phyloP scores from a whole-genome alignment of 2,329 filamentous ascomycete genomes.

The Cladobotryum protrusum region DNA sequence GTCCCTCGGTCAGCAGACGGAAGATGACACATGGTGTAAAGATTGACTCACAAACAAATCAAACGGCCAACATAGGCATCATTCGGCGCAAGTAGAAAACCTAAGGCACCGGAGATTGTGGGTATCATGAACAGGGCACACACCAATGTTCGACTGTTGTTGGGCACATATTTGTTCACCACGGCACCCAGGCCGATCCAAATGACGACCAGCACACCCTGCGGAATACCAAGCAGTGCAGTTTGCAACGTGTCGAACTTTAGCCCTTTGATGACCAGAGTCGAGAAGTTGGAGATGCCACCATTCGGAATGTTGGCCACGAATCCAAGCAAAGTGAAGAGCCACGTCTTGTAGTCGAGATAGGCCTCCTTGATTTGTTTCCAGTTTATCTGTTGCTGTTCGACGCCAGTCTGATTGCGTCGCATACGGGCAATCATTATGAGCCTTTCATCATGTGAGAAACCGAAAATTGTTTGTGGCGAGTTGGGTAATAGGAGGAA shows the following conservation, averaged over 20 bases:
- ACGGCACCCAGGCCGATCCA: constrained; percentile 37
- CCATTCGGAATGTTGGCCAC: constrained; percentile 52
- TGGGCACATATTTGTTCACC: constrained; percentile 32
- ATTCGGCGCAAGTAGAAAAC: constrained; percentile 46
- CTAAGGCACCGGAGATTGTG: constrained; percentile 53
- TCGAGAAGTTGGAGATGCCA: constrained; percentile 54
- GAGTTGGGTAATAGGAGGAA: constrained; percentile 51
- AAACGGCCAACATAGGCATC: constrained; percentile 47
- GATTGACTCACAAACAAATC: constrained; percentile 42
- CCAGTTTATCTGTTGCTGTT: constrained; percentile 50
- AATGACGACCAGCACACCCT: constrained; percentile 30
- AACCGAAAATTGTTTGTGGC: constrained; percentile 46
- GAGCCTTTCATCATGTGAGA: constrained; percentile 45
- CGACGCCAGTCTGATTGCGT: constrained; percentile 53
- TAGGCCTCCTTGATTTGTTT: constrained; percentile 51
- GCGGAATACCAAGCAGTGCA: constrained; percentile 32
- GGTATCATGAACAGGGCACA: constrained; percentile 51
- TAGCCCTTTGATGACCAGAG: constrained; percentile 54
- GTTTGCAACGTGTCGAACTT: constrained; percentile 40
- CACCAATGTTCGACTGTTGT: constrained; percentile 47
- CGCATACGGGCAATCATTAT: constrained; percentile 49
- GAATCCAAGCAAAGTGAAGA: constrained; percentile 49
- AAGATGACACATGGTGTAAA: not conserved
- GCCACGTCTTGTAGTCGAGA: constrained; percentile 51
- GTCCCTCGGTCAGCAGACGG: not conserved